Evolutionary conservation across 1,139 yeast genomes (phyloP).

Genomic region (Geotrichum australiense): DNA sequence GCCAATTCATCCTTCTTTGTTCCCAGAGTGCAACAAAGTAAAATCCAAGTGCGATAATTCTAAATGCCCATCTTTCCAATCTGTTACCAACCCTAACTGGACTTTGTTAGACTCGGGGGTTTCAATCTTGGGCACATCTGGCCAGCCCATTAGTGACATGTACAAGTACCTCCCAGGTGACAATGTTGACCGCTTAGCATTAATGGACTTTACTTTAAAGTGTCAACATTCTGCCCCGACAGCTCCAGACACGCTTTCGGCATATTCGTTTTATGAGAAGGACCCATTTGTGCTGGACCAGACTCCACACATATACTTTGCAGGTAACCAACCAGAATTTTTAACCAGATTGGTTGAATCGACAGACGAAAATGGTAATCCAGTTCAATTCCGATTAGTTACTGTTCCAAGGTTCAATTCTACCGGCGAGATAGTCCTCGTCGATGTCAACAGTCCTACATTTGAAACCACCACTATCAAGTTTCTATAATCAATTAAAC

Average conservation of each 20-base stretch:
- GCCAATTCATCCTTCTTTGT: constrained; percentile 70
- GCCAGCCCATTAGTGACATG: constrained; percentile 79
- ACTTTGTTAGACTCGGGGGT: constrained; percentile 45
- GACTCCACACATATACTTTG: constrained; percentile 80
- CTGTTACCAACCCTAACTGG: constrained; percentile 75
- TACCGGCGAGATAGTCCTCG: constrained; percentile 61
- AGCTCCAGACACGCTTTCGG: constrained; percentile 87
- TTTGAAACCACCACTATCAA: constrained; percentile 13
- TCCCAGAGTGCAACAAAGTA: constrained; percentile 38
- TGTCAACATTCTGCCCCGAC: constrained; percentile 94
- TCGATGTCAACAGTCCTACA: constrained; percentile 44
- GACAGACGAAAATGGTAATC: constrained; percentile 31
- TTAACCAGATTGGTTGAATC: constrained; percentile 38
- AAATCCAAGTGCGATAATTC: not conserved
- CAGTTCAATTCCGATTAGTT: constrained; percentile 44
- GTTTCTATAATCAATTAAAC: constrained; percentile 2
- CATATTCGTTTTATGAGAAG: constrained; percentile 70
- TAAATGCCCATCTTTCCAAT: constrained; percentile 34
- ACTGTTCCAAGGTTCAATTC: constrained; percentile 62
- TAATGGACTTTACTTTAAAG: constrained; percentile 60
- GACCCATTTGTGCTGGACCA: constrained; percentile 79
- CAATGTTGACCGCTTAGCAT: constrained; percentile 38
- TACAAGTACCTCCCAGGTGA: constrained; percentile 46
- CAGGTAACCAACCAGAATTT: constrained; percentile 71
- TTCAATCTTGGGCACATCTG: constrained; percentile 65